Base-by-base conservation (phyloP, 257 asterid species). In the Lycium barbarum region DNA sequence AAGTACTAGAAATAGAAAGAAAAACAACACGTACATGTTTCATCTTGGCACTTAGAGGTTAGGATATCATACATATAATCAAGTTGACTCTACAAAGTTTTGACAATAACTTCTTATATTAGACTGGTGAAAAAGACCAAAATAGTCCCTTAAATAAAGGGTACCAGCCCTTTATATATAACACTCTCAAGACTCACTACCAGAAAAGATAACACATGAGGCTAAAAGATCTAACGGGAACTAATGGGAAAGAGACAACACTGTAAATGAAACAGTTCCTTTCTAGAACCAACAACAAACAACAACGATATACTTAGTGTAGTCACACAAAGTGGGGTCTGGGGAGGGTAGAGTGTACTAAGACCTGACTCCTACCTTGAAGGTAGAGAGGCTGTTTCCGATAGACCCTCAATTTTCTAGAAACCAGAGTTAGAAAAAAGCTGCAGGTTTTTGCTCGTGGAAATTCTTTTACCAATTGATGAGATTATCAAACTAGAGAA, bases 401-500 rank as follows among this genome's bases (percentile, higher is more conserved):
- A 26, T 26, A 26, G 33, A 26, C 33, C 33, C 33, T 26, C 33
- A 1, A 1, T 26, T 67, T 67, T 36, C 22, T 68, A 68, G 49
- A 36, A 68, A 22, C 49, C 51, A 36, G 51, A 51, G 51, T 68
- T 38, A 72, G 59, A 45, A 45, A 71, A 45, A 47, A 45, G 80
- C 35, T 2, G 17, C 79, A 71, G 54, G 79, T 71, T 40, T 71
- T 40, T 9, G 57, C 57, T 43, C 9, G 4, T 18, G 57, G 17
- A 71, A 71, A 71, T 71, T 71, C 55, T n/a, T 4, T 18, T 18
- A 18, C 47, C 79, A 71, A 33, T 71, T 40, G 79, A 47, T n/a
- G 55, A 71, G 54, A n/a, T 71, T 71, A 71, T 71, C 79, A 71
- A 71, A 43, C 55, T 40, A 71, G 55, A n/a, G 15, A 71, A 71